These are phyloP conservation scores for Diaporthe longicolla DNA, from an alignment of 2,329 filamentous ascomycete genomes.

Conservation along the genomic window DNA sequence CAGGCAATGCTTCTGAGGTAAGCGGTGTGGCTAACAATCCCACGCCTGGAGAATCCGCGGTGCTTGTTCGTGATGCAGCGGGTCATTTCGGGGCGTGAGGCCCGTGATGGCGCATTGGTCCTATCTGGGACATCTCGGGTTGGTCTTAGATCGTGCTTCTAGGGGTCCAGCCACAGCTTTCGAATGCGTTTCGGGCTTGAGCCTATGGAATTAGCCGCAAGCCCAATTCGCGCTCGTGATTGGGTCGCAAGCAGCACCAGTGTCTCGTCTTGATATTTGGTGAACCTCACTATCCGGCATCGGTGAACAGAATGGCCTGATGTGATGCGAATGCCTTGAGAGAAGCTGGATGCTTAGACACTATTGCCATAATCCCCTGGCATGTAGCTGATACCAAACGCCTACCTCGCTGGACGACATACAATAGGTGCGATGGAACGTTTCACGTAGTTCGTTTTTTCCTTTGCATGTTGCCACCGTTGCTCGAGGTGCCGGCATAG, in stretches of 20 bases:
- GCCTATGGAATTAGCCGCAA: constrained; percentile 14
- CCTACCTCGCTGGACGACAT: background rate
- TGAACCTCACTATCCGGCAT: constrained; percentile 5
- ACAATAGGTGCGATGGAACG: constrained; percentile 4
- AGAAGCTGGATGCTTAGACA: background rate
- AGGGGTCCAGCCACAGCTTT: background rate
- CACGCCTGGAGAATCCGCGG: background rate
- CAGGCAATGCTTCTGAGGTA: constrained; percentile 29
- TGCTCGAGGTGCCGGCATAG: background rate
- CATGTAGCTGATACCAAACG: background rate
- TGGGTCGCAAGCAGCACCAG: constrained; percentile 4
- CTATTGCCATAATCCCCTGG: background rate
- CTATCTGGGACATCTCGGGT: constrained; percentile 11
- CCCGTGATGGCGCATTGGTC: background rate
- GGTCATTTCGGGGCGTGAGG: background rate
- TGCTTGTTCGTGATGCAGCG: constrained; percentile 1
- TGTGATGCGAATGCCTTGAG: background rate
- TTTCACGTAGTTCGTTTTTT: constrained; percentile 9
- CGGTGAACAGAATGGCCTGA: constrained; percentile 23
- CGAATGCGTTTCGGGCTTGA: constrained; percentile 6
- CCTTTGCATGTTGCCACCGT: background rate
- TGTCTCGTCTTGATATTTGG: constrained; percentile 14
- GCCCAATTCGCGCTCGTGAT: background rate
- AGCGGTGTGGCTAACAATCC: constrained; percentile 42
- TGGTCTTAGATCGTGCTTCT: constrained; percentile 8